phyloP scores from a whole-genome alignment of 2,329 filamentous ascomycete genomes.

The Xylaria sp. region DNA sequence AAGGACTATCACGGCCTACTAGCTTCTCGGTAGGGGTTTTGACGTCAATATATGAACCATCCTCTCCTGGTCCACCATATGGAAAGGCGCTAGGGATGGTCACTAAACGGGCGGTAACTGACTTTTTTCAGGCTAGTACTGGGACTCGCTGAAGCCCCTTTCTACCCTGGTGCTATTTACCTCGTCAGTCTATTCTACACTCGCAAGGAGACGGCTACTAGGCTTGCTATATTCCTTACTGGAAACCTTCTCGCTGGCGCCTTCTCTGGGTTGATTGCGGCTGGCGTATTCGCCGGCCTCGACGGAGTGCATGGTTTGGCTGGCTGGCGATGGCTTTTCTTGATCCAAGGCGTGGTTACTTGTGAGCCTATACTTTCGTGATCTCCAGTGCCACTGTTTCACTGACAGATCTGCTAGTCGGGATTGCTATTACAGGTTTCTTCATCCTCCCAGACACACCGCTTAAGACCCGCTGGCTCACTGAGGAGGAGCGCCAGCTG shows the following conservation, averaged over 20 bases:
- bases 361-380: not conserved
- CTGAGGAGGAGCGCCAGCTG: conserved; percentile 49
- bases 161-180: conserved; percentile 50
- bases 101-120: not conserved
- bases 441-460: conserved; percentile 46
- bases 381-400: not conserved
- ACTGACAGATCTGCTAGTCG: conserved; percentile 6
- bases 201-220: conserved; percentile 47
- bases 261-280: conserved; percentile 48
- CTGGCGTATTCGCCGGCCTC: conserved; percentile 45
- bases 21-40: conserved; percentile 13
- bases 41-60: not conserved
- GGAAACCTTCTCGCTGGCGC: conserved; percentile 46
- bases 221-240: conserved; percentile 50
- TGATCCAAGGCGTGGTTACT: conserved; percentile 15
- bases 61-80: not conserved
- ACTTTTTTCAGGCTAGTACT: conserved; percentile 14
- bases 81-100: not conserved
- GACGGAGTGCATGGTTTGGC: conserved; percentile 42
- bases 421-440: conserved; percentile 14
- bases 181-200: conserved; percentile 59
- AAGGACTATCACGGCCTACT: conserved; percentile 21
- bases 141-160: conserved; percentile 21
- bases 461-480: conserved; percentile 50
- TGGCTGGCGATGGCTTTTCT: conserved; percentile 45